Evolutionary conservation across 2,329 filamentous ascomycete species (phyloP).

Genomic region (Triangularia verruculosa): DNA sequence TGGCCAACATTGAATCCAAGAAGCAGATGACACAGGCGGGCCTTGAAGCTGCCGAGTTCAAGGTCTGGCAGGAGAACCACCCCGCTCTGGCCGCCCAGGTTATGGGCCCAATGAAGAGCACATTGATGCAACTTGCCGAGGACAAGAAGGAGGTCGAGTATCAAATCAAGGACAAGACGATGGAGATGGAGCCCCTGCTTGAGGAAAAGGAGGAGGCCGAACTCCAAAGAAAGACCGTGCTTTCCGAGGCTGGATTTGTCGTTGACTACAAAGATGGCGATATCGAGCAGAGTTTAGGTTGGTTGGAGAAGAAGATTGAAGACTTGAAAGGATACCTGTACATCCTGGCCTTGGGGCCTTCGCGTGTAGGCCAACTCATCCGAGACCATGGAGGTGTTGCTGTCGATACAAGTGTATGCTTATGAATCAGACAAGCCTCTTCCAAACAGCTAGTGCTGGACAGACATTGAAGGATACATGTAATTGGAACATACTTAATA

Average conservation of each 20-base stretch:
- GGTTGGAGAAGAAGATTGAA: neutral
- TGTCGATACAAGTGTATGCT: neutral
- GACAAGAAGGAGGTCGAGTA: neutral
- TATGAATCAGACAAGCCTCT: neutral
- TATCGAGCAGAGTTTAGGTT: neutral
- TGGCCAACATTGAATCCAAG: neutral
- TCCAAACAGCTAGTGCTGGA: too few relatives aligned
- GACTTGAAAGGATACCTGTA: neutral
- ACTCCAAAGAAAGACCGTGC: neutral
- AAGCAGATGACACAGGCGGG: neutral
- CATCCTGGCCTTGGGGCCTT: neutral
- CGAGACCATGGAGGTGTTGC: neutral
- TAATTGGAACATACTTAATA: too few relatives aligned
- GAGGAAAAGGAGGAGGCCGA: neutral
- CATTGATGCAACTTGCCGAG: neutral
- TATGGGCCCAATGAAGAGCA: neutral
- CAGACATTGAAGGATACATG: too few relatives aligned
- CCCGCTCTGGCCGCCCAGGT: neutral
- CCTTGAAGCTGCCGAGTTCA: neutral
- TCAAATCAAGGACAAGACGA: neutral
- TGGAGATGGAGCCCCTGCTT: neutral
- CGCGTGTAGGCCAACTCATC: neutral
- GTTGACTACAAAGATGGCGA: neutral
- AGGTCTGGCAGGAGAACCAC: slow-evolving; percentile 2
- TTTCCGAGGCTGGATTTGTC: neutral